phyloP scores from a whole-genome alignment of 257 asterid species.

The Leonotis leonurus region DNA sequence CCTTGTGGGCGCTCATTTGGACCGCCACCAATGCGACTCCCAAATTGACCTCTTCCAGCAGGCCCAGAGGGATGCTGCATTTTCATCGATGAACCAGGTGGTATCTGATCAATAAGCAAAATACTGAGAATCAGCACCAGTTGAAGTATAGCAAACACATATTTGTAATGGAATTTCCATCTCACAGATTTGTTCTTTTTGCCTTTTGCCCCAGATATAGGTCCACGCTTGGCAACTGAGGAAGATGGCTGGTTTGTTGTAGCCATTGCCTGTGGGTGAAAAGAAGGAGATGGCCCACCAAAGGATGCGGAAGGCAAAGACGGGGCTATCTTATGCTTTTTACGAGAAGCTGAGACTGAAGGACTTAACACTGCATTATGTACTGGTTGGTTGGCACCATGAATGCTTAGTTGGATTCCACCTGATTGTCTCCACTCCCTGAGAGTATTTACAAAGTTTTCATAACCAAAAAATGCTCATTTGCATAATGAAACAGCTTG shows the following conservation, averaged over 20 bases:
- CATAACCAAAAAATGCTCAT: background rate
- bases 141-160: background rate
- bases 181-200: slow-evolving; percentile 62
- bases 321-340: slow-evolving; percentile 47
- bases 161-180: slow-evolving; percentile 2
- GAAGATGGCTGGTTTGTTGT: slow-evolving; percentile 58
- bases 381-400: slow-evolving; percentile 39
- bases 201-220: slow-evolving; percentile 41
- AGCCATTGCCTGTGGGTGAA: slow-evolving; percentile 34
- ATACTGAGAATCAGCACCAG: background rate
- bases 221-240: slow-evolving; percentile 58
- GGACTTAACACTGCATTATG: slow-evolving; percentile 58
- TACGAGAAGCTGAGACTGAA: slow-evolving; percentile 67
- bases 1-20: slow-evolving; percentile 38
- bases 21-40: slow-evolving; percentile 42
- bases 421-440: slow-evolving; percentile 65
- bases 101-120: slow-evolving; percentile 35
- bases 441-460: slow-evolving; percentile 16
- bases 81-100: slow-evolving; percentile 47
- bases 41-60: slow-evolving; percentile 70
- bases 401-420: slow-evolving; percentile 39
- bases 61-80: slow-evolving; percentile 63
- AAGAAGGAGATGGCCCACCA: slow-evolving; percentile 45
- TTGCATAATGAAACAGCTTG: slow-evolving; percentile 12
- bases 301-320: slow-evolving; percentile 47